Base-by-base conservation (phyloP, 2,329 filamentous ascomycete genomes). In the Myrmaecium sp. region DNA sequence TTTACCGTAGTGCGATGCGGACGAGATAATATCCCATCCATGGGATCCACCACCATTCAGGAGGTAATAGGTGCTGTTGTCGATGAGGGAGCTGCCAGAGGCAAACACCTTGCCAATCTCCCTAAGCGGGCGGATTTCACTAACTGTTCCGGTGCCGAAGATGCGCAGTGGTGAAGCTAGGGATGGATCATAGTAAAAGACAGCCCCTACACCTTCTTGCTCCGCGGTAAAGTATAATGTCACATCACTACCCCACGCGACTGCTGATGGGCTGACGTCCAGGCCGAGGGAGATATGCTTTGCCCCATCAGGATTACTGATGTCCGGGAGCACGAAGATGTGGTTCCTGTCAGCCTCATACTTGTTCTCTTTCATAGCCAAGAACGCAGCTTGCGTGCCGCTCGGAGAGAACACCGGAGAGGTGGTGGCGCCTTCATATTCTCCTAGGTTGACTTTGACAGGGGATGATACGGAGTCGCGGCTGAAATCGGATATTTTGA, bases 311-410 rank as follows among this genome's bases (percentile, higher is more conserved):
- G 71, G 51, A 32, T 72, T 62, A 9, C 47, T 48, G 25, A 79
- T 55, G 37, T 80, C 64, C 2, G 68, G 64, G 5, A 80, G 48
- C 3, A 81, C 52, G 34, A 83, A 53, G 4, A 82, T 55, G 23
- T 72, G 65, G 23, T 74, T 65, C 47, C 77, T 77, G 54, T 93
- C 82, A 10, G 75, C 69, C 50, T 94, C 83, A 46, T 93, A 92
- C 32, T 75, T 70, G 27, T 69, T 62, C 30, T 65, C 65, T 35
- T 67, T 65, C 83, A 91, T 92, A 33, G 78, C 70, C 16, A 80
- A 61, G 46, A 91, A 93, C 2, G 70, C 80, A 14, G 86, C 58
- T 32, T 66, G 65, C 18, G 61, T 66, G 6, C 80, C 79, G 40
- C 76, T 64, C 4, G 70, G 69, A 3, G 80, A 84, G 52, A 91